Base-by-base conservation (phyloP, 2,329 filamentous ascomycete genomes). In the Sarocladiaceae sp. region DNA sequence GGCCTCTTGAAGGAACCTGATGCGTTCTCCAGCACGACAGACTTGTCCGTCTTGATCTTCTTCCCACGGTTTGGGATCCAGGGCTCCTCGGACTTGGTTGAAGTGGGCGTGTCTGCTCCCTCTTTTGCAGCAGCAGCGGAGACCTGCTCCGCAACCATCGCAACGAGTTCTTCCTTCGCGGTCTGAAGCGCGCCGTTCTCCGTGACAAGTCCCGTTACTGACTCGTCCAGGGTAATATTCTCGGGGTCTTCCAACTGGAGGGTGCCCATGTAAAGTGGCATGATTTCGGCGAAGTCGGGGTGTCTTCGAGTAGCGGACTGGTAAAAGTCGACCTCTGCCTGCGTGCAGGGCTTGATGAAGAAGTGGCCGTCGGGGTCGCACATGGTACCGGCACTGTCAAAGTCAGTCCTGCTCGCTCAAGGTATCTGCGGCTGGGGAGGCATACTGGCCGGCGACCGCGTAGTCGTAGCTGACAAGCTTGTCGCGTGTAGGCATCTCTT, bases 331-430 rank as follows among this genome's bases (percentile, higher is more conserved):
- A 97, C 80, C 67, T 98, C 93, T 51, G 82, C 74, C 50, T 80
- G 68, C 1, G 87, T 95, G 64, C 91, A 97, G 15, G 93, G 93
- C 66, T 98, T 98, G 60, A 96, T 88, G 61, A 98, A 86, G 26
- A 97, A 73, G 51, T 85, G 80, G 60, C 93, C 93, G 44, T 87
- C 81, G 45, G 77, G 73, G 58, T 95, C 88, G 59, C 84, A 89
- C 55, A 95, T 78, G 37, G 95, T 91, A 51, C 93, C 93, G 53
- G 94, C 90, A 67, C 90, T 96, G 59, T 10, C 3, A 29, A 29
- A 24, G 21, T 39, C 4, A 16, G 34, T 24, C 20, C 23, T 12
- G n/a, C 20, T 39, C 11, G 3, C 16, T 24, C n/a, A n/a, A n/a
- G n/a, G n/a, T n/a, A n/a, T n/a, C n/a, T n/a, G n/a, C n/a, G n/a